A percentile compares a stretch with the other conserved stretches of the same genome.
phyloP scores from a whole-genome alignment of 1,139 yeast genomes.

The Insectozyma bohioensis region DNA sequence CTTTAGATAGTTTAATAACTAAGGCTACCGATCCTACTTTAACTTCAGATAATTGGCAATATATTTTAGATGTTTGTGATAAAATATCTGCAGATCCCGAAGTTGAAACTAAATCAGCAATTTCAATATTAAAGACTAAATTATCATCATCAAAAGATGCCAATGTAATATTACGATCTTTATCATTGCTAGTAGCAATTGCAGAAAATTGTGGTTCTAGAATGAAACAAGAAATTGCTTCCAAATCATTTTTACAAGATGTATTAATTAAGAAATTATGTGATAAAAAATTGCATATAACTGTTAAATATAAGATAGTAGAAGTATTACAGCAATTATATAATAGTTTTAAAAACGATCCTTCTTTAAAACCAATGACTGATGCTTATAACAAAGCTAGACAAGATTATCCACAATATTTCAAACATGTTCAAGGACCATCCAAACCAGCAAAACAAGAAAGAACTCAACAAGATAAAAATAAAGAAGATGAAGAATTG shows the following conservation, averaged over 20 bases:
- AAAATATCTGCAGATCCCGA: slow-evolving; percentile 74
- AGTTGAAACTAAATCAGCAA: slow-evolving; percentile 51
- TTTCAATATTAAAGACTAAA: slow-evolving; percentile 50
- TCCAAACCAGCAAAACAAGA: slow-evolving; percentile 61
- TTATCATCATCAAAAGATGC: slow-evolving; percentile 63
- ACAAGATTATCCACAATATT: slow-evolving; percentile 44
- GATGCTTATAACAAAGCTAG: slow-evolving; percentile 55
- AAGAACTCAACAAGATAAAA: slow-evolving; percentile 47
- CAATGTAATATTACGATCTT: slow-evolving; percentile 71
- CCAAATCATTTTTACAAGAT: slow-evolving; percentile 60
- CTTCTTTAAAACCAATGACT: slow-evolving; percentile 68
- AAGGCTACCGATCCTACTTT: slow-evolving; percentile 87
- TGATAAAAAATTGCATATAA: slow-evolving; percentile 59
- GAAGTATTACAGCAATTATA: slow-evolving; percentile 69
- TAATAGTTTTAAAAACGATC: slow-evolving; percentile 62
- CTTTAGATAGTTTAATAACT: slow-evolving; percentile 24
- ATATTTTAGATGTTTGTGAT: slow-evolving; percentile 81
- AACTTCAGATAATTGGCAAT: slow-evolving; percentile 83
- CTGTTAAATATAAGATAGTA: slow-evolving; percentile 64
- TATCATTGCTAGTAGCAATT: slow-evolving; percentile 69
- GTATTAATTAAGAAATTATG: slow-evolving; percentile 54
- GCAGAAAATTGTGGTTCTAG: slow-evolving; percentile 95
- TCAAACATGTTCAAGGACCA: slow-evolving; percentile 37
- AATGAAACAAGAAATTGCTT: slow-evolving; percentile 78
- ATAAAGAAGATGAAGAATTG: slow-evolving; percentile 75